These are phyloP conservation scores for Coemansia sp. DNA, from an alignment of 192 early-diverging fungal genomes.

Conservation along the genomic window DNA sequence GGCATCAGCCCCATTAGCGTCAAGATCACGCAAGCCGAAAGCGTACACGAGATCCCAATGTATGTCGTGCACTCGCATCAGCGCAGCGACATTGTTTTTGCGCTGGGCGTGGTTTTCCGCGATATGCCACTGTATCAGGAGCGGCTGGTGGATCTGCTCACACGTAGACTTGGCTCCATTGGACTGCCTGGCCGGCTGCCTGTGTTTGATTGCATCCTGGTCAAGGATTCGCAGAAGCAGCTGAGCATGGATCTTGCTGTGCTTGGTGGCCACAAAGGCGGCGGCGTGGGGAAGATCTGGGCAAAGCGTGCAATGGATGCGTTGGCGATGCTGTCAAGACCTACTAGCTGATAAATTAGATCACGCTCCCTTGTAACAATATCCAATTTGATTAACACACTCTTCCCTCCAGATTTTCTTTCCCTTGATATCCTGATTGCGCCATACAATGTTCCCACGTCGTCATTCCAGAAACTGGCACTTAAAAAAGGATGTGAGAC, in stretches of 20 bases:
- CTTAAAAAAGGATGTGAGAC: neutral
- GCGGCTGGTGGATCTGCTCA: slow-evolving; percentile 24
- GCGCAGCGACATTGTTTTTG: slow-evolving; percentile 45
- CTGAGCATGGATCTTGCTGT: slow-evolving; percentile 2
- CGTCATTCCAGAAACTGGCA: neutral
- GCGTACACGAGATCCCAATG: slow-evolving; percentile 37
- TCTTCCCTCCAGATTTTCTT: neutral
- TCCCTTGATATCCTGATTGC: neutral
- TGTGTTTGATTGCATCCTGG: slow-evolving; percentile 47
- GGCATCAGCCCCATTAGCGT: slow-evolving; percentile 35
- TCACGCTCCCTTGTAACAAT: neutral
- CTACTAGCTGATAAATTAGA: neutral
- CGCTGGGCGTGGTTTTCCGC: slow-evolving; percentile 32
- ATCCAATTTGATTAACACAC: neutral
- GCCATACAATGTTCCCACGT: neutral
- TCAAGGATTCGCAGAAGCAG: slow-evolving; percentile 19
- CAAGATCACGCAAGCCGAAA: slow-evolving; percentile 34
- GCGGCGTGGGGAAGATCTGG: slow-evolving; percentile 22
- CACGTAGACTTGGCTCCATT: slow-evolving; percentile 15
- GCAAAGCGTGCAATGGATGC: slow-evolving; percentile 46
- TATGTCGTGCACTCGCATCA: slow-evolving; percentile 25
- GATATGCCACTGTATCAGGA: slow-evolving; percentile 20
- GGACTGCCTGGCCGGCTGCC: slow-evolving; percentile 15
- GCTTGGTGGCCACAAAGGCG: neutral
- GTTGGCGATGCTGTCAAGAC: slow-evolving; percentile 24